A percentile compares a stretch with the other conserved stretches of the same genome.
These are phyloP conservation scores for Oryza meyeriana DNA, from an alignment of 176 grass and related monocot species.

Conservation along the genomic window DNA sequence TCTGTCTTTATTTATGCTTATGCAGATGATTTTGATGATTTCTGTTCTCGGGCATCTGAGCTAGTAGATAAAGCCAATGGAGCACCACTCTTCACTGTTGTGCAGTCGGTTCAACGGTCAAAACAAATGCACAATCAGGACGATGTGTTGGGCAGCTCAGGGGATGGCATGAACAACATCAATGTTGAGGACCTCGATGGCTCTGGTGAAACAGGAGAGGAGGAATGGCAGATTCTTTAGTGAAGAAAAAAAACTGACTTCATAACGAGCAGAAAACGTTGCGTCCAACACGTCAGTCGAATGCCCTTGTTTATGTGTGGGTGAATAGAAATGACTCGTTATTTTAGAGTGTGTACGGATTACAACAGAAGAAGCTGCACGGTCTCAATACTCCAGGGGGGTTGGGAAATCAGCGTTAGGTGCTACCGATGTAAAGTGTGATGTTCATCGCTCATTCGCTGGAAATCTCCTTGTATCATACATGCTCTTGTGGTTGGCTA, in stretches of 20 bases:
- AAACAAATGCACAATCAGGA: constrained; percentile 44
- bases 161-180: constrained; percentile 29
- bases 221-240: constrained; percentile 90
- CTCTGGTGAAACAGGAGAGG: constrained; percentile 51
- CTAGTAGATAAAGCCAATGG: constrained; percentile 69
- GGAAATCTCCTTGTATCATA: constrained; percentile 41
- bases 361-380: neutral
- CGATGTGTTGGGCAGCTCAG: constrained; percentile 31
- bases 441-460: neutral
- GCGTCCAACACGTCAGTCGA: neutral
- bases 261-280: neutral
- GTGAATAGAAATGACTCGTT: constrained; percentile 24
- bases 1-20: neutral
- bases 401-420: neutral
- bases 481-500: neutral
- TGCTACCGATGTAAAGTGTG: neutral
- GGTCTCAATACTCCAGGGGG: neutral
- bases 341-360: constrained; percentile 6
- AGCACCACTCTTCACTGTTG: constrained; percentile 85
- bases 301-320: neutral
- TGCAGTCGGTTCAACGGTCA: constrained; percentile 37
- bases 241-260: neutral
- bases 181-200: constrained; percentile 47
- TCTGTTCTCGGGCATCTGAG: constrained; percentile 72
- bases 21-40: constrained; percentile 85